Evolutionary conservation across 2,329 filamentous ascomycete species (phyloP).

Genomic region (Penicillium sp.): DNA sequence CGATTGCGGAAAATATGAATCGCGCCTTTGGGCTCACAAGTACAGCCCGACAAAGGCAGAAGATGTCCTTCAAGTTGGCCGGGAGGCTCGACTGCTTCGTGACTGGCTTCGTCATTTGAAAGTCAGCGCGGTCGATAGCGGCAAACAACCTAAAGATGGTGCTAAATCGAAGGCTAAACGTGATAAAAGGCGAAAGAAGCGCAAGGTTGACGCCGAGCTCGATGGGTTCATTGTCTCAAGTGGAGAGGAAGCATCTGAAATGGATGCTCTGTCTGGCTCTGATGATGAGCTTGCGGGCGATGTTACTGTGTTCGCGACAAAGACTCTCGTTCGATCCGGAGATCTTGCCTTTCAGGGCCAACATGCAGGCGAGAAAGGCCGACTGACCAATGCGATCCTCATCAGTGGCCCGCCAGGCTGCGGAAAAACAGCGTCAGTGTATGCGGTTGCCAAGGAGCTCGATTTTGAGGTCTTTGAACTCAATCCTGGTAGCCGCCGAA

Average conservation of each 20-base stretch:
- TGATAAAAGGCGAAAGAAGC: conserved; percentile 56
- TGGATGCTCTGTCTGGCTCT: conserved; percentile 71
- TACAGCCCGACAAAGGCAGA: conserved; percentile 74
- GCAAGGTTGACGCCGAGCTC: conserved; percentile 71
- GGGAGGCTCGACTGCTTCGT: conserved; percentile 72
- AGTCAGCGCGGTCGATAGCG: conserved; percentile 76
- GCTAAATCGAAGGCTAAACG: conserved; percentile 33
- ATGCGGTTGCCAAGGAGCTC: conserved; percentile 89
- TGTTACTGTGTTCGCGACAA: conserved; percentile 44
- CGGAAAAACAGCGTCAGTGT: conserved; percentile 91
- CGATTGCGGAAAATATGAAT: conserved; percentile 78
- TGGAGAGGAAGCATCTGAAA: conserved; percentile 73
- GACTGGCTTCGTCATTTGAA: conserved; percentile 81
- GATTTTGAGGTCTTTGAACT: conserved; percentile 96
- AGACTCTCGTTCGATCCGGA: conserved; percentile 52
- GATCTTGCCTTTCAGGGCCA: conserved; percentile 45
- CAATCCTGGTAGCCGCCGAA: conserved; percentile 80
- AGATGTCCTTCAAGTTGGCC: conserved; percentile 76
- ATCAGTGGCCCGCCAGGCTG: conserved; percentile 88
- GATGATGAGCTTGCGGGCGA: conserved; percentile 57
- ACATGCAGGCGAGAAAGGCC: conserved; percentile 54
- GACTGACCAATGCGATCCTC: conserved; percentile 74
- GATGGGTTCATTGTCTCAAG: conserved; percentile 81
- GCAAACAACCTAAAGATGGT: conserved; percentile 44
- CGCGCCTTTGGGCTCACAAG: conserved; percentile 77